A percentile compares a stretch with the other conserved stretches of the same genome.
phyloP scores from a whole-genome alignment of 2,329 filamentous ascomycete species.

The Ciborinia camelliae region DNA sequence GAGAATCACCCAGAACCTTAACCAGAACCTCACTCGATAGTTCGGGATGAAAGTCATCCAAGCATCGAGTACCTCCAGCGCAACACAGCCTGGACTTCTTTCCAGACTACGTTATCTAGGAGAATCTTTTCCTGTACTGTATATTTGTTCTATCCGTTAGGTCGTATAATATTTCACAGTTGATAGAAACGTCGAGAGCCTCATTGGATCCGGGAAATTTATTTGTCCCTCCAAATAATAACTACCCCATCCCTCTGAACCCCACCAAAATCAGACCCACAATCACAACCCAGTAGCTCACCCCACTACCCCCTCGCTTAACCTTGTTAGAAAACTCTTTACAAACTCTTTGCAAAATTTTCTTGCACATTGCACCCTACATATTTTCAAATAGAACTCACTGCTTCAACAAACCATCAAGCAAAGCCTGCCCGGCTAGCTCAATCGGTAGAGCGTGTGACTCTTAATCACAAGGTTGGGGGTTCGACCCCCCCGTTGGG shows the following conservation, averaged over 20 bases:
- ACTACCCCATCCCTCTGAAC: not conserved
- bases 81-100: not conserved
- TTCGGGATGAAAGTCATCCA: not conserved
- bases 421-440: slow-evolving; percentile 30
- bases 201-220: no score
- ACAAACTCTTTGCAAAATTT: not conserved
- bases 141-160: no score
- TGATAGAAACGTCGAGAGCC: not conserved
- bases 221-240: no score
- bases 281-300: not conserved
- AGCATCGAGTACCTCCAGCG: not conserved
- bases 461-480: slow-evolving; percentile 29
- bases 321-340: not conserved
- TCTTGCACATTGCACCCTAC: not conserved
- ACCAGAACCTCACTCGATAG: no score
- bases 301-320: slow-evolving; percentile 2
- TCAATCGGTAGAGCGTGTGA: slow-evolving; percentile 38
- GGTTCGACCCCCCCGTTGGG: slow-evolving; percentile 18
- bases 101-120: not conserved
- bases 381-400: accelerated
- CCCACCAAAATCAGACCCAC: not conserved
- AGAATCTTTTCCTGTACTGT: no score
- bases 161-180: no score
- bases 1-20: no score
- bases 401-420: not conserved